Conservation (phyloP, 768 basidiomycete species). For the Termitomyces sp. region DNA sequence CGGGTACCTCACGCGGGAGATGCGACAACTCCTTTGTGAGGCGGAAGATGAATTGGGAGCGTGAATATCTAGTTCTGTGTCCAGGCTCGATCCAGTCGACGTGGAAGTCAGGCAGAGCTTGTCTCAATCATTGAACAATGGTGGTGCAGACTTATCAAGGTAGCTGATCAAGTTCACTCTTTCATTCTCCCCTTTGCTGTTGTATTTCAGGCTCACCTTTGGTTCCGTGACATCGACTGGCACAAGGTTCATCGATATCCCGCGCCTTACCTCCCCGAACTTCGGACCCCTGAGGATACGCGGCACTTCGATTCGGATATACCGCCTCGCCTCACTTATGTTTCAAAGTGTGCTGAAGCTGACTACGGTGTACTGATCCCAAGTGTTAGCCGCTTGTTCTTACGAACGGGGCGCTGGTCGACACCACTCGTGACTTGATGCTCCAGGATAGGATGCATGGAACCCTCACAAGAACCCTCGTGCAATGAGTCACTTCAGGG, state of each 20-base stretch:
- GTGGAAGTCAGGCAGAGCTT: slow-evolving; percentile 70
- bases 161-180: slow-evolving; percentile 20
- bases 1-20: slow-evolving; percentile 83
- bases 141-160: slow-evolving; percentile 94
- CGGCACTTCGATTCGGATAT: slow-evolving; percentile 95
- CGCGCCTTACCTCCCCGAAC: slow-evolving; percentile 87
- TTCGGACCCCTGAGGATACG: slow-evolving; percentile 80
- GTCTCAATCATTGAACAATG: slow-evolving; percentile 44
- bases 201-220: slow-evolving; percentile 65
- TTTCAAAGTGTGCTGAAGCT: slow-evolving; percentile 54
- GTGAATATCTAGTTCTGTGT: slow-evolving; percentile 59
- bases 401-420: slow-evolving; percentile 77
- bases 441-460: slow-evolving; percentile 84
- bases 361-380: slow-evolving; percentile 11
- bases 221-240: slow-evolving; percentile 93
- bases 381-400: slow-evolving; percentile 79
- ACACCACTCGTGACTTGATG: slow-evolving; percentile 87
- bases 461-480: slow-evolving; percentile 82
- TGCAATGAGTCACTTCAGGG: slow-evolving; percentile 68
- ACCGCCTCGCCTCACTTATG: too few species aligned
- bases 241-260: slow-evolving; percentile 74
- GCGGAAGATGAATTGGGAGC: slow-evolving; percentile 91
- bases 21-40: slow-evolving; percentile 84
- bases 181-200: neutral
- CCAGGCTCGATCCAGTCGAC: slow-evolving; percentile 74